Base-by-base conservation (phyloP, 768 basidiomycete genomes). In the Lentinula sp. region DNA sequence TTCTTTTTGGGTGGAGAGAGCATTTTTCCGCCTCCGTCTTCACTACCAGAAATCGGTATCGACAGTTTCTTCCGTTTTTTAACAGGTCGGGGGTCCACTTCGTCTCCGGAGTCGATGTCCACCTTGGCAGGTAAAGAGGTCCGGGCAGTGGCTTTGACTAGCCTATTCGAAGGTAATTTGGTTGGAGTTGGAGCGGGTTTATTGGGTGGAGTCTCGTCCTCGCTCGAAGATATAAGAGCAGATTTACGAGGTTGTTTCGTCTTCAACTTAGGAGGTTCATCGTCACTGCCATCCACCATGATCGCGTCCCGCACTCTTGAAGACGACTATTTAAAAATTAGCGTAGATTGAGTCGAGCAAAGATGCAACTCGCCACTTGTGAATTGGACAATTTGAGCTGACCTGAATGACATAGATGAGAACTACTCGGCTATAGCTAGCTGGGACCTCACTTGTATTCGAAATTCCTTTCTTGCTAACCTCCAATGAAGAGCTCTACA, bases 1-100 rank as follows among this genome's bases (percentile, higher is more conserved):
- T 71, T 73, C 68, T 74, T 74, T 66, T 63, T 69, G 4, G 71
- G 70, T 16, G 57, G 18, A 43, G 37, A 28, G 2, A 62, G 32
- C 1, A 49, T 28, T 23, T 41, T 28, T 12, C 62, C 62, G 8
- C 61, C 62, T n/a, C 67, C 67, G n/a, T 67, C 66, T 42, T 56
- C 55, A n/a, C 55, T 56, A 37, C 59, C 58, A 10, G 57, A 61
- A 10, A 62, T 64, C 3, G 57, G 39, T n/a, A 61, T 55, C 4
- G 46, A 32, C 7, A 51, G 42, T 23, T 59, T 62, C 49, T 62
- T 62, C 49, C 57, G 61, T 39, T 62, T 59, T 9, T 56, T 41
- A 42, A 15, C 23, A 12, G 35, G 10, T 18, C 50, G 55, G 18
- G 33, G 58, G 8, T 35, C n/a, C 1, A n/a, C 18, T n/a, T 58